These are phyloP conservation scores for Colletotrichum liriopes DNA, from an alignment of 2,329 filamentous ascomycete genomes.

Conservation along the genomic window DNA sequence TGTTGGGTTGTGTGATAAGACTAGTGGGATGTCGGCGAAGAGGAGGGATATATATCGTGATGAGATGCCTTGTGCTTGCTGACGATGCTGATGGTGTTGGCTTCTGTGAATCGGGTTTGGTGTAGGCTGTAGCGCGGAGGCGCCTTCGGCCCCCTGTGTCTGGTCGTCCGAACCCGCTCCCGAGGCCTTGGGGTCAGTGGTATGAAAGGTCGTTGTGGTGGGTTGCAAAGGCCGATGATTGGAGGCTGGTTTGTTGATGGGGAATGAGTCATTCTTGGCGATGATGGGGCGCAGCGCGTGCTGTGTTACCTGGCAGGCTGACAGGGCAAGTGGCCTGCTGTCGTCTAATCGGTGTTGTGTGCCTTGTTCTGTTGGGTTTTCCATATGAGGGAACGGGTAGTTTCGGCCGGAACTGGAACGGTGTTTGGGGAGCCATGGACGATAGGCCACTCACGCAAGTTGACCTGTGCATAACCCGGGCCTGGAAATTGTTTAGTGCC, in stretches of 20 bases:
- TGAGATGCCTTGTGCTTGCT: constrained; percentile 3
- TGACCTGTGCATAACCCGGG: neutral
- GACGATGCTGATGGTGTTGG: constrained; percentile 27
- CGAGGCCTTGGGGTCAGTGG: neutral
- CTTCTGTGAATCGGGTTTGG: constrained; percentile 12
- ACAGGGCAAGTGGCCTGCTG: neutral
- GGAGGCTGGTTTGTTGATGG: neutral
- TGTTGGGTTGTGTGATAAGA: neutral
- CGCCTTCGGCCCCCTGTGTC: constrained; percentile 11
- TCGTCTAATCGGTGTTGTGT: neutral
- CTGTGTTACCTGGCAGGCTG: constrained; percentile 33
- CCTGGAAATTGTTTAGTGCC: neutral
- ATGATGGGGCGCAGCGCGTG: constrained; percentile 30
- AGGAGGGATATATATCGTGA: constrained; percentile 22
- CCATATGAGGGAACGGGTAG: neutral
- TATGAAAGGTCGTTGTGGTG: neutral
- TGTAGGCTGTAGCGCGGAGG: constrained; percentile 21
- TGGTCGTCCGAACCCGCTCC: constrained; percentile 15
- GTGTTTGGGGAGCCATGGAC: neutral
- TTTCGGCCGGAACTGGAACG: neutral
- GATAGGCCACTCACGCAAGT: neutral
- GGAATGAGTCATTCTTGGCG: constrained; percentile 39
- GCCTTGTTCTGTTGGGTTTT: constrained; percentile 1
- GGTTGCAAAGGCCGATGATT: constrained; percentile 25
- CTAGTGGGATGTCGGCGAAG: constrained; percentile 20